Evolutionary conservation across 805 yeast genomes (phyloP), one percentile per base, ranked within the genome.

Genomic region (Hanseniaspora occidentalis): DNA sequence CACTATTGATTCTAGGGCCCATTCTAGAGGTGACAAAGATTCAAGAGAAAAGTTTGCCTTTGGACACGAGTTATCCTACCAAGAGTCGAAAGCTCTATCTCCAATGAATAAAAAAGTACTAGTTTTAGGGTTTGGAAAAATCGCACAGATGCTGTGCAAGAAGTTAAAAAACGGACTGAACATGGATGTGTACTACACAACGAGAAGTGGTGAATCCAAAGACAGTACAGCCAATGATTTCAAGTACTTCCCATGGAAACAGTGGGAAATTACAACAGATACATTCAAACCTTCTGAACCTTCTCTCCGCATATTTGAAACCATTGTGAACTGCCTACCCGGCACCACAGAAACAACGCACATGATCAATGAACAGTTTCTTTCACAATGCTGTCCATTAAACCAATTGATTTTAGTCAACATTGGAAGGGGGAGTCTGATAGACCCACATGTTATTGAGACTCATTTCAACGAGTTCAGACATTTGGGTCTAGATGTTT

Each of bases 401-500:
- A 53, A 67, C 27, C 62, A 74, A 41, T 35, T 42, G 21, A 34
- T 47, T n/a, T 50, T 78, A 25, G 67, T 77, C 46, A 77, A 77
- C 53, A 67, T 75, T 19, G 83, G 84, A 3, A 60, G 84, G 43
- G 84, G 83, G 1, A 49, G 60, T 6, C 64, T 75, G 13, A 53
- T 76, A 35, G 77, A 74, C 44, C 74, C 72, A 48, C 58, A 64
- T 9, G 73, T 71, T 1, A 58, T 77, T 19, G 65, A 73, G 40
- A 40, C 57, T 2, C 56, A 64, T 38, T 36, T 53, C 6, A 77
- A 76, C 0, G 65, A 65, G 26, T 57, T 77, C 4, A 58, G 71
- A 31, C 75, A 70, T 54, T 69, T 77, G 4, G 84, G 81, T 0
- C 56, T 71, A 39, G 84, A 77, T 51, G 83, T 77, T 2, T 77